A percentile compares a stretch with the other conserved stretches of the same genome.
Conservation (phyloP, 176 grass and related monocot genomes). For the Phoenix dactylifera region DNA sequence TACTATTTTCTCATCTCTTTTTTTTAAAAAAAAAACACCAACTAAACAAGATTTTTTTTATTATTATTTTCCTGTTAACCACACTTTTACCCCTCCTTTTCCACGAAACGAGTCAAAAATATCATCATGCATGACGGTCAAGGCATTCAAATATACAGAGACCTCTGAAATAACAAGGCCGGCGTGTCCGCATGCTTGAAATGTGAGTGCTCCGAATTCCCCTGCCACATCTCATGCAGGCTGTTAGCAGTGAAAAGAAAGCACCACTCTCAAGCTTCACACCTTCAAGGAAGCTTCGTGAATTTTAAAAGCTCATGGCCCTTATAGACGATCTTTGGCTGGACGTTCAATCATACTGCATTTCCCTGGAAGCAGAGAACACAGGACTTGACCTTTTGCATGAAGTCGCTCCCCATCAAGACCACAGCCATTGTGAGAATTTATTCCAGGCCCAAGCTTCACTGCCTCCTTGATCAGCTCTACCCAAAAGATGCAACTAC, state of each 20-base stretch:
- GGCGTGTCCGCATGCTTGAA: constrained; percentile 7
- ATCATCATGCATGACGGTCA: neutral
- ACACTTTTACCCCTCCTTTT: no score
- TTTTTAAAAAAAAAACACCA: no score
- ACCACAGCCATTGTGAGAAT: constrained; percentile 67
- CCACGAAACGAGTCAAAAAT: no score
- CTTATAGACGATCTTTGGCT: constrained; percentile 38
- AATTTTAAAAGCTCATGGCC: constrained; percentile 23
- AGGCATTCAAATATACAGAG: constrained; percentile 77
- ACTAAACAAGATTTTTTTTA: no score
- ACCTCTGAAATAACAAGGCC: constrained; percentile 21
- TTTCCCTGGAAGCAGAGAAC: constrained; percentile 73
- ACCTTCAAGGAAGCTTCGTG: constrained; percentile 11
- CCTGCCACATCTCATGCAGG: constrained; percentile 13
- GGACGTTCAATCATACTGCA: constrained; percentile 70
- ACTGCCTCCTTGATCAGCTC: constrained; percentile 20
- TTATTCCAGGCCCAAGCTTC: constrained; percentile 75
- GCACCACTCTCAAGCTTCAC: no score
- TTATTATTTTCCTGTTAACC: no score
- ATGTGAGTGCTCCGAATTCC: constrained; percentile 15
- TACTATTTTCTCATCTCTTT: no score
- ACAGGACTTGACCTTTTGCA: constrained; percentile 65
- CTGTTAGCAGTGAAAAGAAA: constrained; percentile 41
- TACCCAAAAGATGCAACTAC: no score
- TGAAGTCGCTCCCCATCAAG: constrained; percentile 82